These are phyloP conservation scores for Botryotinia narcissicola DNA, from an alignment of 2,329 filamentous ascomycete genomes.

Conservation along the genomic window DNA sequence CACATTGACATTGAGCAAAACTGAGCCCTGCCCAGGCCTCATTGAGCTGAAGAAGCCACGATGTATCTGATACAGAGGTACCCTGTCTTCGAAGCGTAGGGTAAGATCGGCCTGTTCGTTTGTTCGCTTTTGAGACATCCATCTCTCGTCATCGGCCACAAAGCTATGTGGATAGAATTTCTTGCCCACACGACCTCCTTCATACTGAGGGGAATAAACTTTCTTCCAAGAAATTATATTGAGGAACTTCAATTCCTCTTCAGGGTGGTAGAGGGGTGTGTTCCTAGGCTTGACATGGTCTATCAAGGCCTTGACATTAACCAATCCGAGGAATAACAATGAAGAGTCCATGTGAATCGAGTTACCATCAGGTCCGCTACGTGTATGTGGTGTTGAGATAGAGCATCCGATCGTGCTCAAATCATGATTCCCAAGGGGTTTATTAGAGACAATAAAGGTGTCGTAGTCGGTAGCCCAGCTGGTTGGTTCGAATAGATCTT, in stretches of 20 bases:
- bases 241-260: constrained; percentile 14
- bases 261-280: neutral
- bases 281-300: neutral
- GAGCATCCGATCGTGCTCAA: neutral
- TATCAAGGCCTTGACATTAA: neutral
- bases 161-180: constrained; percentile 19
- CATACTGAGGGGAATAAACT: neutral
- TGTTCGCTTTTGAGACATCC: neutral
- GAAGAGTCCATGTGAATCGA: neutral
- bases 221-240: constrained; percentile 26
- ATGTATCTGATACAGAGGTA: neutral
- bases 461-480: constrained; percentile 2
- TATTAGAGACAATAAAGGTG: neutral
- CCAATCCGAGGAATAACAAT: neutral
- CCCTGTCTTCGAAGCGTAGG: neutral
- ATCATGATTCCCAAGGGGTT: neutral
- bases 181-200: constrained; percentile 19
- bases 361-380: neutral
- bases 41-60: constrained; percentile 24
- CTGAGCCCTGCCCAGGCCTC: constrained; percentile 18
- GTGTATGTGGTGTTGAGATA: neutral
- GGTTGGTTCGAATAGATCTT: neutral
- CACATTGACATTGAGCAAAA: constrained; percentile 24
- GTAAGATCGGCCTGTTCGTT: neutral
- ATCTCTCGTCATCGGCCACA: neutral